These are phyloP conservation scores for Antitrichia curtipendula DNA, from an alignment of 225 moss, liverwort and hornwort species.

Conservation along the genomic window DNA sequence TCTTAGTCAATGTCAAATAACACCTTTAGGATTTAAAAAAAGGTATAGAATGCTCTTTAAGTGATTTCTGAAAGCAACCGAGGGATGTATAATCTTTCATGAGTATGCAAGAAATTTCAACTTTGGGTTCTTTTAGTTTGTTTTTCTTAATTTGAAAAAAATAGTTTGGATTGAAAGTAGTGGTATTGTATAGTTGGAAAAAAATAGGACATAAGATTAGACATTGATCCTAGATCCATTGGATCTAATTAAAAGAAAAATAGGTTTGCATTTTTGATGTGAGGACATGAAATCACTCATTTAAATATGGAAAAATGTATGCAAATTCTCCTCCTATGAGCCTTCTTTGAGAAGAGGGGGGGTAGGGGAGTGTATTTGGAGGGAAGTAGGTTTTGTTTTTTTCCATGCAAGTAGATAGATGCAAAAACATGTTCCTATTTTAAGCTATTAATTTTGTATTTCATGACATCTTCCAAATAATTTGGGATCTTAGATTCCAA, in stretches of 20 bases:
- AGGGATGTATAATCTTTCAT: neutral
- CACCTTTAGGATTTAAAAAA: neutral
- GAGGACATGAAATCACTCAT: neutral
- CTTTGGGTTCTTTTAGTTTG: neutral
- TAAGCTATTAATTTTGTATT: neutral
- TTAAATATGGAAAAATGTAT: neutral
- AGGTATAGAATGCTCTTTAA: neutral
- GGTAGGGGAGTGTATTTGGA: too few relatives aligned
- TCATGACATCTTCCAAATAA: rapidly evolving
- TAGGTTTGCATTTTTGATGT: neutral
- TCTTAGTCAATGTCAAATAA: too few relatives aligned
- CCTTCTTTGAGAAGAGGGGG: neutral
- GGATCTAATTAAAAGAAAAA: neutral
- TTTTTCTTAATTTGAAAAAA: too few relatives aligned
- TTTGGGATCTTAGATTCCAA: neutral
- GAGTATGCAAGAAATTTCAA: neutral
- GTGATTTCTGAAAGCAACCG: neutral
- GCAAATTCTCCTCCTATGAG: neutral
- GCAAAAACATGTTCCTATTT: neutral
- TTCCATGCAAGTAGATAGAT: neutral
- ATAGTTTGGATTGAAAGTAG: neutral
- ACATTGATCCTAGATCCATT: too few relatives aligned
- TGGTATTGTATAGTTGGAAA: neutral
- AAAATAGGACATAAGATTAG: neutral
- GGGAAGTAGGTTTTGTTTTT: neutral